phyloP scores from a whole-genome alignment of 345 rosid species.

The Ceriops decandra region DNA sequence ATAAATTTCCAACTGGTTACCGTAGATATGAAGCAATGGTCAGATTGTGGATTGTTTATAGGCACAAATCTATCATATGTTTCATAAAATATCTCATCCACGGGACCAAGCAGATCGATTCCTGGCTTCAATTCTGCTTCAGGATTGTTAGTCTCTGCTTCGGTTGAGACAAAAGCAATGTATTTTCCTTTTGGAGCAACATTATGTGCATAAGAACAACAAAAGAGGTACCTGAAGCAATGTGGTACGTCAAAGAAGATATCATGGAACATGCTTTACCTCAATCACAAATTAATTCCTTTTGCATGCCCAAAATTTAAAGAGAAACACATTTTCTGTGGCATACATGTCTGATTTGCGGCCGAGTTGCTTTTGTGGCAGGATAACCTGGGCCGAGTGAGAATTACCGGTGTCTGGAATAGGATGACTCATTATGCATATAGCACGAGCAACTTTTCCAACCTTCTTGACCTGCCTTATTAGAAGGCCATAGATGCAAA shows the following conservation, averaged over 20 bases:
- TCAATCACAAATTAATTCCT: background rate
- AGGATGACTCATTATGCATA: constrained; percentile 94
- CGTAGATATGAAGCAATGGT: constrained; percentile 77
- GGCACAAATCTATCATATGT: constrained; percentile 78
- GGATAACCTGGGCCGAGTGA: constrained; percentile 87
- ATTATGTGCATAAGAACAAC: constrained; percentile 92
- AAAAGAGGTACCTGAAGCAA: constrained; percentile 76
- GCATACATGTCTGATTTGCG: constrained; percentile 90
- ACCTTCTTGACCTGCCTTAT: constrained; percentile 72
- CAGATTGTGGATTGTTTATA: constrained; percentile 41
- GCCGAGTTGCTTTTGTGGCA: constrained; percentile 90
- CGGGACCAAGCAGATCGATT: constrained; percentile 62
- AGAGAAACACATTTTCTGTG: background rate
- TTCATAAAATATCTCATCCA: constrained; percentile 81
- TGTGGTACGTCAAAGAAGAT: background rate
- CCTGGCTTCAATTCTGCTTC: constrained; percentile 82
- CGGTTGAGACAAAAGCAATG: constrained; percentile 90
- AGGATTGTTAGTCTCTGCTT: constrained; percentile 85
- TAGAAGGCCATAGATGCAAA: background rate
- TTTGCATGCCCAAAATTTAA: background rate
- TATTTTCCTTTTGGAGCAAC: constrained; percentile 87
- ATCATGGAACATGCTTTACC: background rate
- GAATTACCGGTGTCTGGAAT: constrained; percentile 77
- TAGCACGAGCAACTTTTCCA: constrained; percentile 91
- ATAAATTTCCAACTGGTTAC: constrained; percentile 35